Base-by-base conservation (phyloP, 768 basidiomycete species). In the Floccularia luteovirens region DNA sequence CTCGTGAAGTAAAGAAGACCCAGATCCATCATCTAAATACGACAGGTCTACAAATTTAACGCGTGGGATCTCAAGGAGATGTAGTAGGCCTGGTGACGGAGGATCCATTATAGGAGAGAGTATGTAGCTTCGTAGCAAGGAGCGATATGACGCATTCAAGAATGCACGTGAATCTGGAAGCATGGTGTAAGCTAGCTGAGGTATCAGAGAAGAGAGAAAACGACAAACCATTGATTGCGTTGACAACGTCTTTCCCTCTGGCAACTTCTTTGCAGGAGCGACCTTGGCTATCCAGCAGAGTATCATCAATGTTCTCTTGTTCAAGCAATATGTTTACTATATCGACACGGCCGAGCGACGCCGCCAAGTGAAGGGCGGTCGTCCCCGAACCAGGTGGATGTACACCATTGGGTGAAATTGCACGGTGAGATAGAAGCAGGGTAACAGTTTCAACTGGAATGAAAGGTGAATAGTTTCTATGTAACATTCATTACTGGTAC, bases 1-100 rank as follows among this genome's bases (percentile, higher is more conserved):
- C 57, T 93, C 92, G 47, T 97, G 93, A 1, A 97, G 67, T 4
- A 96, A 59, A 0, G 87, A 79, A 2, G 74, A 71, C 0, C 92
- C 91, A 1, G 79, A 73, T n/a, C 71, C 67, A 36, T 84, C 77
- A 47, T 94, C 90, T 10, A 92, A 66, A 42, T 85, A 83, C 0
- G 81, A 80, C 12, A 96, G 72, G 57, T 94, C 81, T 6, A 93
- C 63, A 23, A 75, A 78, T 11, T 70, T 70, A 3, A 75, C 71
- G 2, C 92, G 76, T 0, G 88, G 82, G 14, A 77, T 82, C 12
- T 71, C 69, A 11, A 90, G 72, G 20, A 89, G 65, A n/a, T 67
- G 51, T 3, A 79, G 46, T 10, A 82, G 71, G 3, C 67, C 61
- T 2, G 63, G 52, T 2, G 64, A 58, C 1, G 75, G 74, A 1